Percentiles rank a stretch among this genome's conserved stretches.
phyloP scores from a whole-genome alignment of 306 rosid species.

The Dryas octopetala region DNA sequence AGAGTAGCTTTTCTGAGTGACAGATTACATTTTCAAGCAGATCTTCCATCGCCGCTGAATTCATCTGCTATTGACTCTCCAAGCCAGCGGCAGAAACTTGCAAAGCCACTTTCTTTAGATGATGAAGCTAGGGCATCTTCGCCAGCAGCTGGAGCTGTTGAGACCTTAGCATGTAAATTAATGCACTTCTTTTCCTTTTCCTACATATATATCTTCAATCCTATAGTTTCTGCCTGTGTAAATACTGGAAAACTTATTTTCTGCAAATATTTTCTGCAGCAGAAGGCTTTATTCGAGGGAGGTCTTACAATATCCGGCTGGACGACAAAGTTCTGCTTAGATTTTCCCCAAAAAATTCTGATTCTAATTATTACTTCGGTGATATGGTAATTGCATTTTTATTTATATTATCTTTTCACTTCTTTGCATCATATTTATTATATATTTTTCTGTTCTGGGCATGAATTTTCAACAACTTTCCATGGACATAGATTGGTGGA shows the following conservation, averaged over 20 bases:
- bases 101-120: slow-evolving; percentile 50
- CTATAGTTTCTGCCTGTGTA: slow-evolving; percentile 12
- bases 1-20: slow-evolving; percentile 34
- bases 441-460: slow-evolving; percentile 3
- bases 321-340: slow-evolving; percentile 90
- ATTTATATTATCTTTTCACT: neutral
- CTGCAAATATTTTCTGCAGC: slow-evolving; percentile 75
- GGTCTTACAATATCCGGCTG: slow-evolving; percentile 93
- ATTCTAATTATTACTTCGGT: slow-evolving; percentile 85
- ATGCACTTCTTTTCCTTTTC: slow-evolving; percentile 34
- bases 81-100: slow-evolving; percentile 51
- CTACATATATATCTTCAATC: neutral
- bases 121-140: slow-evolving; percentile 70
- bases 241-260: slow-evolving; percentile 48
- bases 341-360: slow-evolving; percentile 91
- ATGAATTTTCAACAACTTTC: neutral
- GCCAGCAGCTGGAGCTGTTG: slow-evolving; percentile 50
- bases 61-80: slow-evolving; percentile 53
- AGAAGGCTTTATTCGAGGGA: slow-evolving; percentile 95
- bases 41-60: slow-evolving; percentile 53
- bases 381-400: slow-evolving; percentile 65
- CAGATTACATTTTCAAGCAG: slow-evolving; percentile 46
- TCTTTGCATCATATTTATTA: slow-evolving; percentile 5
- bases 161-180: slow-evolving; percentile 72
- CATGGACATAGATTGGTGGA: slow-evolving; percentile 76